Base-by-base conservation (phyloP, 768 basidiomycete genomes). In the Lentinula detonsa region DNA sequence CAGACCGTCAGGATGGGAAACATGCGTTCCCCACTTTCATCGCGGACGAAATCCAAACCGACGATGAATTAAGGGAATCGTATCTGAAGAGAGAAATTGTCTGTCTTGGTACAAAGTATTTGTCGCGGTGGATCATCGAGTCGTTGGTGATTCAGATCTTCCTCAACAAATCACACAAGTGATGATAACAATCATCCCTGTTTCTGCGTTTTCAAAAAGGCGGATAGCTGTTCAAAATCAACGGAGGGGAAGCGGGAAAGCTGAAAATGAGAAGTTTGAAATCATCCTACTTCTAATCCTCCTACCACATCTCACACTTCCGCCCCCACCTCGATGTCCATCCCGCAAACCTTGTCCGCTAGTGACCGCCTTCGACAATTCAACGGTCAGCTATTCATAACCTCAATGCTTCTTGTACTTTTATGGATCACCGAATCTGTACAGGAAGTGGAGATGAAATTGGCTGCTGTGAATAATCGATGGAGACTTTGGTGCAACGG, bases 101-200 rank as follows among this genome's bases (percentile, higher is more conserved):
- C 10, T 16, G 60, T 11, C 33, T 52, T 9, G 60, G 60, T 7
- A 61, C 60, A 5, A 31, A 37, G 6, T 61, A 61, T 35, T 61
- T n/a, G 31, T 61, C 33, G 60, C 60, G 13, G 50, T 55, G 9
- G 60, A 61, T 11, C 2, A 51, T 21, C 59, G 50, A 6, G 8
- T 11, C 7, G 11, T 8, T 37, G 37, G 7, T 37, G 8, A 1
- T 2, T 37, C 37, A n/a, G n/a, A n/a, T n/a, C n/a, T 46, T 8
- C 2, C 9, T 8, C 18, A 8, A n/a, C 16, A 8, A 21, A 6
- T 46, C 43, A 45, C 2, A 9, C 45, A 23, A 21, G 5, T n/a
- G 15, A 4, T 2, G 8, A 18, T 21, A 46, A 46, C n/a, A 21
- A 21, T 21, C 45, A 46, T 21, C 9, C n/a, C n/a, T 1, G n/a